phyloP scores from a whole-genome alignment of 371 early-diverging fungal species.

The Mucor racemosus region DNA sequence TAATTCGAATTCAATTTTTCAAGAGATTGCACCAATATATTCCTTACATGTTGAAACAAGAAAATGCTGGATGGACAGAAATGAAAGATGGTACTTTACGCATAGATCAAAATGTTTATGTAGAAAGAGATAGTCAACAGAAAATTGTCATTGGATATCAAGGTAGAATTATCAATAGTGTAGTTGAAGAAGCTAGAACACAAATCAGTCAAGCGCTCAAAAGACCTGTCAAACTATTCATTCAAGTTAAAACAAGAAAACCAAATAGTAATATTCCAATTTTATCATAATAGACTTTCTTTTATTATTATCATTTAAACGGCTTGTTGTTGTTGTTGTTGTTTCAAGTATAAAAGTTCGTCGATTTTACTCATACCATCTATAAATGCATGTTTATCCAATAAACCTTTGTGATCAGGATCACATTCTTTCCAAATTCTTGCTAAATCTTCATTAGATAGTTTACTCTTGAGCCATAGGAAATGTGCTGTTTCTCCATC shows the following conservation, averaged over 20 bases:
- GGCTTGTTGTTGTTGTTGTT: slow-evolving; percentile 8
- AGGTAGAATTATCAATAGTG: slow-evolving; percentile 52
- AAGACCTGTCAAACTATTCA: slow-evolving; percentile 52
- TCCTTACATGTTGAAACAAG: slow-evolving; percentile 69
- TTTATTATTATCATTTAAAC: background rate
- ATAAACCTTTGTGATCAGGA: slow-evolving; percentile 40
- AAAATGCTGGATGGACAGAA: slow-evolving; percentile 74
- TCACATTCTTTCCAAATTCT: slow-evolving; percentile 51
- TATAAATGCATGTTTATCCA: slow-evolving; percentile 47
- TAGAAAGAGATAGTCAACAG: slow-evolving; percentile 54
- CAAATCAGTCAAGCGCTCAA: slow-evolving; percentile 51
- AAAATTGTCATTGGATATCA: slow-evolving; percentile 62
- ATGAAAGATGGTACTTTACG: slow-evolving; percentile 48
- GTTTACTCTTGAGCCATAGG: slow-evolving; percentile 44
- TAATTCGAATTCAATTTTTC: slow-evolving; percentile 75
- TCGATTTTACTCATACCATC: slow-evolving; percentile 55
- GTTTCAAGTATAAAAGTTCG: slow-evolving; percentile 27
- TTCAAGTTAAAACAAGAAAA: slow-evolving; percentile 58
- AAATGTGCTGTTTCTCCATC: slow-evolving; percentile 39
- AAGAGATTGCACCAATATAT: slow-evolving; percentile 62
- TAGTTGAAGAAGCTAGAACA: slow-evolving; percentile 49
- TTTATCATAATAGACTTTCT: no score
- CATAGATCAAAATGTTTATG: slow-evolving; percentile 62
- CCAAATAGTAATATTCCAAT: background rate
- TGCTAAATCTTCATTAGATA: slow-evolving; percentile 40